These are phyloP conservation scores for Backusella morwellensis DNA, from an alignment of 192 early-diverging fungal species.

Conservation along the genomic window DNA sequence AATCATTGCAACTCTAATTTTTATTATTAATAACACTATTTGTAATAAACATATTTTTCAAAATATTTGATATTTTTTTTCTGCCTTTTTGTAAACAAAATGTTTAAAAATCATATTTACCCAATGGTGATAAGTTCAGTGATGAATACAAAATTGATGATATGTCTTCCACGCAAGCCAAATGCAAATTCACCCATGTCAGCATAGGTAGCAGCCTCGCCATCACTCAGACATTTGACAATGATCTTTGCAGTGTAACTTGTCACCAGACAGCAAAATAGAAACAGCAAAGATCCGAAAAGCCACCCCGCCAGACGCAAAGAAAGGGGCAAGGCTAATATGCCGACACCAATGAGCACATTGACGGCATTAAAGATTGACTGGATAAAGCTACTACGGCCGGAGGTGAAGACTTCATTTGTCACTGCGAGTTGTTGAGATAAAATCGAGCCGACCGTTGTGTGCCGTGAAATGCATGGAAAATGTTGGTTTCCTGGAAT, in stretches of 20 bases:
- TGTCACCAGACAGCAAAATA: conserved; percentile 37
- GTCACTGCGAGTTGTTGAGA: neutral
- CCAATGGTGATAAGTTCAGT: conserved; percentile 28
- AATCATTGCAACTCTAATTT: conserved; percentile 37
- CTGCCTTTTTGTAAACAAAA: neutral
- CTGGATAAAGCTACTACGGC: conserved; percentile 36
- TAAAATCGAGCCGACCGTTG: conserved; percentile 14
- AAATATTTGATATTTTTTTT: neutral
- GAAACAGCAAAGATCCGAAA: conserved; percentile 47
- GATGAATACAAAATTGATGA: conserved; percentile 29
- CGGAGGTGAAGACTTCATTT: neutral
- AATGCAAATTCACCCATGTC: conserved; percentile 40
- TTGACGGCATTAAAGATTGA: conserved; percentile 57
- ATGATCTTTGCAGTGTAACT: conserved; percentile 59
- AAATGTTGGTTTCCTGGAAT: neutral
- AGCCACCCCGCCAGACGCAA: conserved; percentile 58
- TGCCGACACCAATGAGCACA: conserved; percentile 62
- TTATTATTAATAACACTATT: neutral
- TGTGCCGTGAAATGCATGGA: conserved; percentile 16
- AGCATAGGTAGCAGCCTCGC: conserved; percentile 34
- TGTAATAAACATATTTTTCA: neutral
- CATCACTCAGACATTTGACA: conserved; percentile 41
- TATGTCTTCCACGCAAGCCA: conserved; percentile 17
- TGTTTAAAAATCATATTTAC: conserved; percentile 1
- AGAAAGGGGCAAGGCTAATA: conserved; percentile 61